Evolutionary conservation across 177 flowering plant genomes (phyloP), one percentile per base, ranked within the genome.

Genomic region (Telopea speciosissima): DNA sequence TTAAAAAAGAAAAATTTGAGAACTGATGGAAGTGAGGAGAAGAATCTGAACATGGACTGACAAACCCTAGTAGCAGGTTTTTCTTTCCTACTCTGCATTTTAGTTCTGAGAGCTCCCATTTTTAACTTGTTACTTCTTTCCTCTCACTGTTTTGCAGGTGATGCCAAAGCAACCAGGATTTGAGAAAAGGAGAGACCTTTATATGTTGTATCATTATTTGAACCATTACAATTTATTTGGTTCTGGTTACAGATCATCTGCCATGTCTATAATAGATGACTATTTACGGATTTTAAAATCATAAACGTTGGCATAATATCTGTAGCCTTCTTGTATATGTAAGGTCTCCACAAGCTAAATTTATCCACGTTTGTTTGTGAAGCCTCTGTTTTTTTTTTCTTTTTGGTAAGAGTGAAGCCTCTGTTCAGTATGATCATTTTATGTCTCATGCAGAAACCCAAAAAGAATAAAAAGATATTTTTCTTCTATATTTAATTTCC

Each of bases 161-260:
- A 90, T 94, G 89, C 99, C 99, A 1, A 89, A 90, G 76, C 99
- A 94, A 73, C 89, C 90, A 59, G 97, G 97, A 2, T 86, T 85
- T 66, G 97, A 92, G 83, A 83, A 81, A 72, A 84, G 99, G 79
- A 89, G 86, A 76, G 96, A 95, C 75, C 82, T 95, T 4, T 95
- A 92, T 65, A 69, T 85, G 91, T 68, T 95, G 76, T 95, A 95
- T 76, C 99, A 95, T 74, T 89, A 91, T 83, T 75, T 91, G 81
- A 90, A 90, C 76, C 97, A 90, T 74, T 95, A 95, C 77, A 95
- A 95, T 73, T 83, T 95, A 26, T 92, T 95, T 71, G 99, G 99
- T 23, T 89, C 97, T 8, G 89, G 97, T 16, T 92, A 92, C 70
- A 81, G 97, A 9, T 87, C 94, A 22, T 92, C 99, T 31, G 86